Evolutionary conservation across 2,329 filamentous ascomycete species (phyloP).

Genomic region (Chaetomiaceae sp.): DNA sequence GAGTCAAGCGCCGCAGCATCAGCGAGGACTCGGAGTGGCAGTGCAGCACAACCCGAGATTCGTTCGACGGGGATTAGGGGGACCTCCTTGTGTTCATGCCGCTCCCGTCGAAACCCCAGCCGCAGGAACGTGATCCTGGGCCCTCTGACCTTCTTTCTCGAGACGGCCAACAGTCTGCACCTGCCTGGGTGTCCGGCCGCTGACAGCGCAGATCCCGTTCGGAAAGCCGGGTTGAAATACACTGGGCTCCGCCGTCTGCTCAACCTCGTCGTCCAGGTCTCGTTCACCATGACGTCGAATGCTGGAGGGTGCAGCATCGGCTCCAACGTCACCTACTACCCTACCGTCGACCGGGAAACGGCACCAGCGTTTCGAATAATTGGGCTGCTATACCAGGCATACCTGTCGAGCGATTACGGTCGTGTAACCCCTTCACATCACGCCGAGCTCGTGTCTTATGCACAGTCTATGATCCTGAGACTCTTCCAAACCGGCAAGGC

Average conservation of each 20-base stretch:
- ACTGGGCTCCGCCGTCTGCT: conserved; percentile 4
- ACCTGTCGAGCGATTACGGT: no score
- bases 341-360: neutral
- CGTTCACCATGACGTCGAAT: neutral
- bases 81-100: no score
- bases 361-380: neutral
- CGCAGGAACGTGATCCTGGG: neutral
- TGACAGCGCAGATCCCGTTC: neutral
- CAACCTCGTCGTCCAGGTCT: neutral
- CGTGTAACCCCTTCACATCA: no score
- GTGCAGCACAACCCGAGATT: no score
- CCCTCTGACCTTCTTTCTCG: neutral
- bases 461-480: no score
- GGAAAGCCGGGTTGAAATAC: neutral
- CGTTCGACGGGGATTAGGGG: no score
- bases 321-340: conserved; percentile 5
- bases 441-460: no score
- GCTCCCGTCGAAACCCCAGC: no score
- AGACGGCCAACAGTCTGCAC: neutral
- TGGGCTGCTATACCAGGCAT: neutral
- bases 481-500: no score
- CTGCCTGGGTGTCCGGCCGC: neutral
- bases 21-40: no score
- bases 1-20: no score
- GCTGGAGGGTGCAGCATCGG: conserved; percentile 1